phyloP scores from a whole-genome alignment of 371 early-diverging fungal species.

The Apophysomyces sp. region DNA sequence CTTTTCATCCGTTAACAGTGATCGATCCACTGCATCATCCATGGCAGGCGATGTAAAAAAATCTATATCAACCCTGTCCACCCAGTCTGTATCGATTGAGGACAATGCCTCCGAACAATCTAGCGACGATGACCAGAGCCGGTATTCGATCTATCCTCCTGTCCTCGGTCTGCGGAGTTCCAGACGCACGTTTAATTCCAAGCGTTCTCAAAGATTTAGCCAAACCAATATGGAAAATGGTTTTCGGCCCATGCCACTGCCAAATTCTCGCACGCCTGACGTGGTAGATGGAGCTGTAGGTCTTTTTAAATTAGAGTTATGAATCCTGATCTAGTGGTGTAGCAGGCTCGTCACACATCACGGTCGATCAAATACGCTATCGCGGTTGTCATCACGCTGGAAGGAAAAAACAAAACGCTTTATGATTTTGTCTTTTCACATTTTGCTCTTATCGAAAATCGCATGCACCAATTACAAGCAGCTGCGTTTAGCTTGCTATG shows the following conservation, averaged over 20 bases:
- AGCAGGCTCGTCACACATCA: constrained; percentile 41
- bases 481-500: constrained; percentile 49
- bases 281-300: constrained; percentile 9
- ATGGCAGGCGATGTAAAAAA: constrained; percentile 14
- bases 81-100: constrained; percentile 18
- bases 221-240: constrained; percentile 69
- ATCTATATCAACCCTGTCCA: constrained; percentile 15
- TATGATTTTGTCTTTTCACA: constrained; percentile 68
- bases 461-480: constrained; percentile 60
- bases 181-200: constrained; percentile 38
- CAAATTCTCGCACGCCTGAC: constrained; percentile 27
- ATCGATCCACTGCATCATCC: constrained; percentile 53
- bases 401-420: constrained; percentile 47
- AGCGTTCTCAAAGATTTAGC: constrained; percentile 54
- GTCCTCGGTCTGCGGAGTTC: constrained; percentile 33
- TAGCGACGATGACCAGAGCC: constrained; percentile 40
- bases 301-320: background rate
- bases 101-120: constrained; percentile 37
- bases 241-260: constrained; percentile 64
- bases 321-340: background rate
- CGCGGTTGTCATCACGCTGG: constrained; percentile 56
- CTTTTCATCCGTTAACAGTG: constrained; percentile 62
- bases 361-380: constrained; percentile 60
- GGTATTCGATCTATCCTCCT: constrained; percentile 31
- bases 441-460: constrained; percentile 62